phyloP scores from a whole-genome alignment of 140 eudicot genomes.

The Oenanthe javanica region DNA sequence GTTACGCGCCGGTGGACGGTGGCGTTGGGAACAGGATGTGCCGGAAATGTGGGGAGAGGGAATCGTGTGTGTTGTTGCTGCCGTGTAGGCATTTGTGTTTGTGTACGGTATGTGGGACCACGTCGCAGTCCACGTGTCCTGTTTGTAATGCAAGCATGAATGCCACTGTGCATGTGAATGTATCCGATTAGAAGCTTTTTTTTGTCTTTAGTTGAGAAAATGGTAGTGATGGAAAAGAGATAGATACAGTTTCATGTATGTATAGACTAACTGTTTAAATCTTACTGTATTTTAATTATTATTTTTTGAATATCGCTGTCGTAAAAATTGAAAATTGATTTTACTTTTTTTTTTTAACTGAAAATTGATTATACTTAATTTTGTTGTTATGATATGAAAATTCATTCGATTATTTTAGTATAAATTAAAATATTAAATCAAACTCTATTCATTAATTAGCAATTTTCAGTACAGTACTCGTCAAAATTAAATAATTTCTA shows the following conservation, averaged over 20 bases:
- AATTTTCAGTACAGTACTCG: too few relatives aligned
- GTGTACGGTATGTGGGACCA: constrained; percentile 31
- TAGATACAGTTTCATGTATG: neutral
- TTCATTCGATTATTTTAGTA: too few relatives aligned
- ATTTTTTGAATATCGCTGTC: too few relatives aligned
- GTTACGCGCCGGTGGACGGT: neutral
- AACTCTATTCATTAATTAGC: too few relatives aligned
- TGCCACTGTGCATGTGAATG: constrained; percentile 39
- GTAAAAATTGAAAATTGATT: too few relatives aligned
- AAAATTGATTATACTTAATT: too few relatives aligned
- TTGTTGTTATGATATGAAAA: too few relatives aligned
- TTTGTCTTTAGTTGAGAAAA: neutral
- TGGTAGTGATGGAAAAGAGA: neutral
- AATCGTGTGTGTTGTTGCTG: constrained; percentile 37
- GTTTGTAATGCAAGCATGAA: constrained; percentile 32
- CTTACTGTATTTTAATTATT: too few relatives aligned
- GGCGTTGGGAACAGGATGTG: constrained; percentile 18
- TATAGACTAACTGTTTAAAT: neutral
- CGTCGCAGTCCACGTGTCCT: constrained; percentile 26
- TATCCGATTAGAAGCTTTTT: constrained; percentile 12
- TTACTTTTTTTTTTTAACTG: too few relatives aligned
- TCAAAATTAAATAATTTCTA: too few relatives aligned
- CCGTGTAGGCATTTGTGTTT: constrained; percentile 47
- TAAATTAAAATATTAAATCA: too few relatives aligned
- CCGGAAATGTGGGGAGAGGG: constrained; percentile 37